Conservation (phyloP, 73 alveolate species). For the Stentor roeselii region DNA sequence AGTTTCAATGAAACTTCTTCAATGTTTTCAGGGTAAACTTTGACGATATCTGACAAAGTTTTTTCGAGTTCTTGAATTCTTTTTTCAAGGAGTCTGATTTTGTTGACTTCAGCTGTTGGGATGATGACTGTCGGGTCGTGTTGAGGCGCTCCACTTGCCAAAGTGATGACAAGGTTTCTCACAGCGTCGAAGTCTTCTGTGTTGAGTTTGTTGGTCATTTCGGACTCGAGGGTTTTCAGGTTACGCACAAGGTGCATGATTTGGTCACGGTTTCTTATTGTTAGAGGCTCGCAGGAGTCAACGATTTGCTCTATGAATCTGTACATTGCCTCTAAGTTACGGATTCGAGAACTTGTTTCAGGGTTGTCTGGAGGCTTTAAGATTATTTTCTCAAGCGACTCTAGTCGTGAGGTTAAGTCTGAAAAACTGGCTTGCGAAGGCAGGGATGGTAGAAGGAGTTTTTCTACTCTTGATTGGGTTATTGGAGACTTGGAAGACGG, state of each 20-base stretch:
- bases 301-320: conserved; percentile 67
- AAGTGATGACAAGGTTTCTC: background rate
- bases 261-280: conserved; percentile 67
- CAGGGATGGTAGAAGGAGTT: background rate
- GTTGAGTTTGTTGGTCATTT: conserved; percentile 54
- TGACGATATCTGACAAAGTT: background rate
- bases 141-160: background rate
- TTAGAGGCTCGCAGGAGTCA: conserved; percentile 40
- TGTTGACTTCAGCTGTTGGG: background rate
- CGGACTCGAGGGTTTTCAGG: conserved; percentile 62
- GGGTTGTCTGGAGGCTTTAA: conserved; percentile 69
- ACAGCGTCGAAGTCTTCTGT: background rate
- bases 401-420: background rate
- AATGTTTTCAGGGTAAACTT: background rate
- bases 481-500: background rate
- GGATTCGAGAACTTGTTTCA: conserved; percentile 70
- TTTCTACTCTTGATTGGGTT: background rate
- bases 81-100: background rate
- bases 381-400: background rate
- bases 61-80: background rate
- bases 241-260: conserved; percentile 72
- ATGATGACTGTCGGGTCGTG: background rate
- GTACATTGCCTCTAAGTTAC: conserved; percentile 77
- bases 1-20: conserved; percentile 1
- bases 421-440: background rate